Conservation (phyloP, 1,284 basidiomycete genomes). For the Irpex sp. region DNA sequence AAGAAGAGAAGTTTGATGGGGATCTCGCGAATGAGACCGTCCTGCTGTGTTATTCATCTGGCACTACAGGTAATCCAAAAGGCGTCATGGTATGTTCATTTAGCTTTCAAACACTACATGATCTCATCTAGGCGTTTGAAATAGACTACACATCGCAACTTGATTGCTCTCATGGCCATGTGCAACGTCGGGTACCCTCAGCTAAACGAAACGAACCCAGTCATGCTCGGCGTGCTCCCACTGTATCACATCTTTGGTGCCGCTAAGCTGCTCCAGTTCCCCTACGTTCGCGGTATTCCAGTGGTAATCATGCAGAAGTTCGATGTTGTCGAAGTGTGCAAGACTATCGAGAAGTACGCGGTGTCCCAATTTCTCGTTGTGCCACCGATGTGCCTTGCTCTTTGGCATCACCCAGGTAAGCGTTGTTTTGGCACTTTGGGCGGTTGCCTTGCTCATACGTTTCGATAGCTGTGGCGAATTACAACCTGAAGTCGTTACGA, state of each 20-base stretch:
- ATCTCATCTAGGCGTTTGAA: not conserved
- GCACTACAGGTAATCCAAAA: conserved; percentile 42
- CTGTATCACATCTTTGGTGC: conserved; percentile 53
- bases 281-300: conserved; percentile 54
- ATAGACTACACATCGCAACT: conserved; percentile 43
- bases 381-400: conserved; percentile 78
- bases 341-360: conserved; percentile 61
- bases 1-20: conserved; percentile 17
- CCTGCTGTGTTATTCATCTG: conserved; percentile 48
- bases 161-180: conserved; percentile 30
- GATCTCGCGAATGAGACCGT: conserved; percentile 28
- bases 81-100: conserved; percentile 32
- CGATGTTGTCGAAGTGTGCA: conserved; percentile 70
- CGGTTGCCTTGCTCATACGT: not conserved
- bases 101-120: not conserved
- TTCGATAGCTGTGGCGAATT: conserved; percentile 55
- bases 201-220: conserved; percentile 29
- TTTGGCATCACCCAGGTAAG: conserved; percentile 62
- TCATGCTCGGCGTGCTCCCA: conserved; percentile 41
- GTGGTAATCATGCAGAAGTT: conserved; percentile 72
- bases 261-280: conserved; percentile 54
- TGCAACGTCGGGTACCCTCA: conserved; percentile 18
- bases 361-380: conserved; percentile 68
- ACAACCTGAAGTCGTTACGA: conserved; percentile 62
- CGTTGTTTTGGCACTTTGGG: not conserved